phyloP scores from a whole-genome alignment of 257 asterid species.

The Fraxinus pennsylvanica region DNA sequence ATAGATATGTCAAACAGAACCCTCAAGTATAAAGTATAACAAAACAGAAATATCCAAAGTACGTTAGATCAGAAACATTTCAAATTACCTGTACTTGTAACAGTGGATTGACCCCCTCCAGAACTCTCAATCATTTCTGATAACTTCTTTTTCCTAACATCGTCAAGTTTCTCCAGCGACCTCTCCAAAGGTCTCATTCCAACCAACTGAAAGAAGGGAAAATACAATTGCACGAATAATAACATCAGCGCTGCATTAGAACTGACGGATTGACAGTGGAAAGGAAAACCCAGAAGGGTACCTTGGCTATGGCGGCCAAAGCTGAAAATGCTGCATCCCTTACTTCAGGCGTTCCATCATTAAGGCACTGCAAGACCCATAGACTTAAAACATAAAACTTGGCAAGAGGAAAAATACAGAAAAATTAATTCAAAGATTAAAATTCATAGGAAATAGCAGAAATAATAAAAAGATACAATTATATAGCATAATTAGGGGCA shows the following conservation, averaged over 20 bases:
- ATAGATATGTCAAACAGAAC: slow-evolving; percentile 21
- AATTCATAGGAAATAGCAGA: neutral
- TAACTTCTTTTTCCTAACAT: slow-evolving; percentile 83
- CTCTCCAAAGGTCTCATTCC: slow-evolving; percentile 99
- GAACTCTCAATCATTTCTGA: slow-evolving; percentile 94
- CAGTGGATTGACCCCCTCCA: slow-evolving; percentile 54
- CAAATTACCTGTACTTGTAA: slow-evolving; percentile 59
- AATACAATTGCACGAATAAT: slow-evolving; percentile 4
- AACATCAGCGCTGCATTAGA: neutral
- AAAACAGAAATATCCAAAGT: neutral
- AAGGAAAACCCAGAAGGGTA: slow-evolving; percentile 31
- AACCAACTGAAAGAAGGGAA: slow-evolving; percentile 59
- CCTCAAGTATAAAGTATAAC: neutral
- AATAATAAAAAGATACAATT: slow-evolving; percentile 3
- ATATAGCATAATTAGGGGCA: neutral
- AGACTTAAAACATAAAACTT: slow-evolving; percentile 13
- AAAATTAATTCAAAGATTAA: neutral
- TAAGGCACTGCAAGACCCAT: slow-evolving; percentile 64
- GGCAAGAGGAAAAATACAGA: slow-evolving; percentile 6
- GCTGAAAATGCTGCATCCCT: slow-evolving; percentile 99
- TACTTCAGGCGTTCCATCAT: slow-evolving; percentile 99
- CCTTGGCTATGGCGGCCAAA: slow-evolving; percentile 96
- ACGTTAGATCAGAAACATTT: slow-evolving; percentile 3
- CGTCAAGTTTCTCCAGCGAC: slow-evolving; percentile 90
- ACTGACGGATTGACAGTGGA: slow-evolving; percentile 16